Percentiles rank a stretch among this genome's conserved stretches.
Conservation (phyloP, 805 yeast genomes). For the Vanderwaltozyma polyspora region DNA sequence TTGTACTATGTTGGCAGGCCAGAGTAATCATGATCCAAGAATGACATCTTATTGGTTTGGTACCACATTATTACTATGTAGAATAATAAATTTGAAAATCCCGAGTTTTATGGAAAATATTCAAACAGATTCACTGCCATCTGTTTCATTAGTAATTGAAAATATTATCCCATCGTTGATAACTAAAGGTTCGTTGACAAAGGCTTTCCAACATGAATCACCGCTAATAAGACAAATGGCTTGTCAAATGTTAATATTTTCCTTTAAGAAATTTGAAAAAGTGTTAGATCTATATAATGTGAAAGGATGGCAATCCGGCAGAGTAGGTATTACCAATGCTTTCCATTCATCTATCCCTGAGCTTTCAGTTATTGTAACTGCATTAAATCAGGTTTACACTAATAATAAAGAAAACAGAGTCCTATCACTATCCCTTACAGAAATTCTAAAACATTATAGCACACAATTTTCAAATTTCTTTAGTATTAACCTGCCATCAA, state of each 20-base stretch:
- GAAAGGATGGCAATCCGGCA: constrained; percentile 33
- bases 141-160: constrained; percentile 35
- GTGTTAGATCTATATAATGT: constrained; percentile 29
- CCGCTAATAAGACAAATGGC: constrained; percentile 51
- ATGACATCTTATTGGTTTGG: constrained; percentile 77
- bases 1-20: constrained; percentile 43
- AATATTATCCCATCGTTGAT: constrained; percentile 55
- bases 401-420: constrained; percentile 32
- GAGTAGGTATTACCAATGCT: constrained; percentile 26
- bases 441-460: constrained; percentile 33
- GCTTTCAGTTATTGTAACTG: constrained; percentile 26
- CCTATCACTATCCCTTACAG: constrained; percentile 37
- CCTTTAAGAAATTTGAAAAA: constrained; percentile 41
- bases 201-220: constrained; percentile 42
- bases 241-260: constrained; percentile 44
- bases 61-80: constrained; percentile 48
- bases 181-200: constrained; percentile 44
- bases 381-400: constrained; percentile 33
- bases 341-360: constrained; percentile 39
- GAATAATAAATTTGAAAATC: constrained; percentile 45
- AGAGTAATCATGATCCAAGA: constrained; percentile 70
- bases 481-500: constrained; percentile 21
- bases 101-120: constrained; percentile 32
- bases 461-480: constrained; percentile 28
- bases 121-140: constrained; percentile 27